Base-by-base conservation (phyloP, 371 early-diverging fungal genomes). In the Mortierella sp. region DNA sequence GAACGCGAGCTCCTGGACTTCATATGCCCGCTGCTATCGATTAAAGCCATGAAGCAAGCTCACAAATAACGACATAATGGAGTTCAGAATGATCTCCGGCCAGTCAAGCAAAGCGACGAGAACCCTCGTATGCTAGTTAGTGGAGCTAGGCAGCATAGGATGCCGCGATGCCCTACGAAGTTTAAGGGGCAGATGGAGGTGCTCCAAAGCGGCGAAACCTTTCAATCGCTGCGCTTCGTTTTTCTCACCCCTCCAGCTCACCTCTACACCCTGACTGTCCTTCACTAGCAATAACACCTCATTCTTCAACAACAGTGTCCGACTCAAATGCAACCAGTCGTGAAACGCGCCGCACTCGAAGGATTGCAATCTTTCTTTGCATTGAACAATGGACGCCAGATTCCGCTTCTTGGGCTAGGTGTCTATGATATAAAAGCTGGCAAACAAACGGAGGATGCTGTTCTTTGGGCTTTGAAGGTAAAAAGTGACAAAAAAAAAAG, bases 401-500 rank as follows among this genome's bases (percentile, higher is more conserved):
- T 73, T 15, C 73, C 73, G 8, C 46, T 73, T 6, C 60, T 73
- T 24, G 85, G 85, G 2, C 72, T 83, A 41, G 85, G 85, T 32
- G 80, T 82, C 8, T 85, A 80, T 60, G 71, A 70, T 28, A 53
- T 76, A 7, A 56, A 63, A 17, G 76, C 73, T 2, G 85, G 83
- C 17, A 30, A 62, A 11, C 60, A 72, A 15, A 76, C 85, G 17
- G 81, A 82, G 56, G 79, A 85, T 30, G 73, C 82, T 15, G 76
- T 81, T 8, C 64, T 80, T 8, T 80, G 81, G 79, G 85, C 85
- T 37, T 58, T 85, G 3, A 70, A 83, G 65, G 84, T 79, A 76
- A 7, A 39, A 49, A 2, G 17, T 19, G 31, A 7, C n/a, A 30
- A 9, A 5, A 12, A n/a, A n/a, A n/a, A n/a, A n/a, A n/a, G n/a